phyloP scores from a whole-genome alignment of 176 grass and related monocot species.

The Typha latifolia region DNA sequence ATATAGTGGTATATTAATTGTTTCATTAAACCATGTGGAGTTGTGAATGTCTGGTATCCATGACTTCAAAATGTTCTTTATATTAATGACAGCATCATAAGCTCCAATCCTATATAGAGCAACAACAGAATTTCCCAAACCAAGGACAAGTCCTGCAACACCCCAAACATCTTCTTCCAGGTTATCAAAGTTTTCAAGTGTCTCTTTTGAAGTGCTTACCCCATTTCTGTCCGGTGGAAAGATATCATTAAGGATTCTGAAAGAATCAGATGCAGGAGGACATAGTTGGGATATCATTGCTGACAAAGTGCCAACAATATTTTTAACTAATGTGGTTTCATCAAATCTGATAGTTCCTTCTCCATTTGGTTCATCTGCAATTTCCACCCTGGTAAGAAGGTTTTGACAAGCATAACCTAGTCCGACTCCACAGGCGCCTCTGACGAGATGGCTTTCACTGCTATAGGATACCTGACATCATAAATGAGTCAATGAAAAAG shows the following conservation, averaged over 20 bases:
- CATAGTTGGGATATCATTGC: conserved; percentile 40
- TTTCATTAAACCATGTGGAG: conserved; percentile 36
- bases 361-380: conserved; percentile 30
- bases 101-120: conserved; percentile 63
- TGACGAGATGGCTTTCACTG: conserved; percentile 70
- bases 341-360: conserved; percentile 33
- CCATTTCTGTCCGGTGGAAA: conserved; percentile 14
- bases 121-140: conserved; percentile 62
- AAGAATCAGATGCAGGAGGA: conserved; percentile 46
- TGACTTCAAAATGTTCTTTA: conserved; percentile 74
- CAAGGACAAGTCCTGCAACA: conserved; percentile 66
- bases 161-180: conserved; percentile 80
- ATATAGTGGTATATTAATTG: conserved; percentile 39
- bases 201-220: conserved; percentile 27
- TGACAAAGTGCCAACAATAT: conserved; percentile 44
- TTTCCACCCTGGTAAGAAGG: conserved; percentile 47
- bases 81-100: conserved; percentile 49
- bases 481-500: background rate
- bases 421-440: conserved; percentile 72
- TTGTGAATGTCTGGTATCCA: conserved; percentile 48
- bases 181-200: conserved; percentile 41
- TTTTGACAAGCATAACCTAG: conserved; percentile 71
- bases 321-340: conserved; percentile 45
- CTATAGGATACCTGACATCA: conserved; percentile 55
- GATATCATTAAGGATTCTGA: conserved; percentile 38